A percentile compares a stretch with the other conserved stretches of the same genome.
These are phyloP conservation scores for Termitomyces sp. DNA, from an alignment of 768 basidiomycete genomes.

Conservation along the genomic window DNA sequence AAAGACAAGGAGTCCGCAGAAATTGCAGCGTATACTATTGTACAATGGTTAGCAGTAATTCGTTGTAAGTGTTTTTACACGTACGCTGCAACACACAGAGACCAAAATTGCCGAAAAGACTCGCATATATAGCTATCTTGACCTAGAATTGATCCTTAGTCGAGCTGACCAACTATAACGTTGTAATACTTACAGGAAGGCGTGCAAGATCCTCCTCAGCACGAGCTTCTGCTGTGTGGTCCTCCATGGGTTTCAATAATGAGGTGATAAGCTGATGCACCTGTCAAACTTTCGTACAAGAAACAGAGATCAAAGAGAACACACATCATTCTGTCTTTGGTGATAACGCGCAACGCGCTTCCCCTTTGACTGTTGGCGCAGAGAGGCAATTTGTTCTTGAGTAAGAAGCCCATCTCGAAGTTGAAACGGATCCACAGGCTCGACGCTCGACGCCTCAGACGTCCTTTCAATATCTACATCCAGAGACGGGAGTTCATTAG, in stretches of 20 bases:
- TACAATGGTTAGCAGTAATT: slow-evolving; percentile 1
- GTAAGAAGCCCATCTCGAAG: slow-evolving; percentile 58
- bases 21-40: slow-evolving; percentile 85
- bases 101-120: slow-evolving; percentile 70
- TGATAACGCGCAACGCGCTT: slow-evolving; percentile 67
- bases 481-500: slow-evolving; percentile 35
- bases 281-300: not conserved
- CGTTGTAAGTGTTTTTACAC: slow-evolving; percentile 13
- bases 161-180: not conserved
- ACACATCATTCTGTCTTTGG: slow-evolving; percentile 66
- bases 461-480: slow-evolving; percentile 43
- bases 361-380: slow-evolving; percentile 55
- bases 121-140: slow-evolving; percentile 84
- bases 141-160: slow-evolving; percentile 43
- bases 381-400: slow-evolving; percentile 56
- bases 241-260: slow-evolving; percentile 89
- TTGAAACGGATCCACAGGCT: slow-evolving; percentile 59
- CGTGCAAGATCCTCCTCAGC: slow-evolving; percentile 64
- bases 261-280: slow-evolving; percentile 67
- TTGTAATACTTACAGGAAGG: slow-evolving; percentile 47
- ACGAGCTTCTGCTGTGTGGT: slow-evolving; percentile 80
- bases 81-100: slow-evolving; percentile 72
- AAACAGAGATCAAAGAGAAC: slow-evolving; percentile 12
- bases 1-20: slow-evolving; percentile 81
- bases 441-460: slow-evolving; percentile 26